Evolutionary conservation across 2,329 filamentous ascomycete genomes (phyloP).

Genomic region (Bipolaris bicolor): DNA sequence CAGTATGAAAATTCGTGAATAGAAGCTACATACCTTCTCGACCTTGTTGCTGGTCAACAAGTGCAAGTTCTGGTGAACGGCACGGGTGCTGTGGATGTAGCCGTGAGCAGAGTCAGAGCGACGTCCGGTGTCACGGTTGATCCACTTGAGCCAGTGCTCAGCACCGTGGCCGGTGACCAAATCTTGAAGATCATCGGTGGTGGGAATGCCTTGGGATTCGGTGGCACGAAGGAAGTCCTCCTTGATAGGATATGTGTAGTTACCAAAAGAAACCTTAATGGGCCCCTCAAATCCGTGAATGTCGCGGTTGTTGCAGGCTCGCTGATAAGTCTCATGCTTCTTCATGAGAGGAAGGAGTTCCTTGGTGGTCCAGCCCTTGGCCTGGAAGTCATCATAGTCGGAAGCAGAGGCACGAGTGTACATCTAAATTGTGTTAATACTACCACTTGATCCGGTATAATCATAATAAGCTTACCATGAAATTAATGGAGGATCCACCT

Average conservation of each 20-base stretch:
- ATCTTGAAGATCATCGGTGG: constrained; percentile 78
- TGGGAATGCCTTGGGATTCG: constrained; percentile 75
- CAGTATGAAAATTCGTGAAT: not conserved
- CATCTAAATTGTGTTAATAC: constrained; percentile 58
- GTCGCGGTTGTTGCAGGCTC: constrained; percentile 60
- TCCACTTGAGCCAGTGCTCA: constrained; percentile 87
- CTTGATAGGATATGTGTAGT: constrained; percentile 82
- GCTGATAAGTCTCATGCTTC: constrained; percentile 81
- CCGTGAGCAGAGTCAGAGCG: constrained; percentile 79
- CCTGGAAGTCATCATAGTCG: constrained; percentile 79
- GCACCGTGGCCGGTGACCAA: constrained; percentile 71
- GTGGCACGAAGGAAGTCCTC: constrained; percentile 77
- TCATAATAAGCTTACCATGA: constrained; percentile 61
- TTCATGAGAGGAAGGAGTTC: constrained; percentile 77
- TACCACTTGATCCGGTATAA: no score
- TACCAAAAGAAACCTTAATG: constrained; percentile 80
- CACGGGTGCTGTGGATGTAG: constrained; percentile 77
- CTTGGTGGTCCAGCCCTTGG: constrained; percentile 79
- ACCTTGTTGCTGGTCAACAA: constrained; percentile 78
- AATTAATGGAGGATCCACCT: constrained; percentile 77
- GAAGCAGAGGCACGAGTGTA: constrained; percentile 74
- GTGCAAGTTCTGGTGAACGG: constrained; percentile 73
- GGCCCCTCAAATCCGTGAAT: constrained; percentile 79
- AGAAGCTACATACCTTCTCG: constrained; percentile 58
- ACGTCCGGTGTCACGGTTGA: constrained; percentile 72